phyloP scores from a whole-genome alignment of 2,329 filamentous ascomycete species.

The Dothistroma septosporum region DNA sequence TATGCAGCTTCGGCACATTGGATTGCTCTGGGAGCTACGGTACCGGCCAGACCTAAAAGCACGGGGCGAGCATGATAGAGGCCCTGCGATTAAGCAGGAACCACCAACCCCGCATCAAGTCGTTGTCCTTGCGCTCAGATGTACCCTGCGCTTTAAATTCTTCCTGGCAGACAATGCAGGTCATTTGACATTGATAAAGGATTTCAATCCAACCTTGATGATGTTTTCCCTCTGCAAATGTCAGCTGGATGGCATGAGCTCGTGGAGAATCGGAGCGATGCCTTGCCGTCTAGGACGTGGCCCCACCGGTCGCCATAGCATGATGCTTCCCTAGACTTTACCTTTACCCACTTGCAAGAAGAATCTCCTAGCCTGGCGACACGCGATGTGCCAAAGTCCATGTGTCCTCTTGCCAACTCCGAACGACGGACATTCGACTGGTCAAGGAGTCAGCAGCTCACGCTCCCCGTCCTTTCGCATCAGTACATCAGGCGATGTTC shows the following conservation, averaged over 20 bases:
- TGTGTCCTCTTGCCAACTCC: not conserved
- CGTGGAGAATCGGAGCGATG: not conserved
- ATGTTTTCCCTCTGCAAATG: not conserved
- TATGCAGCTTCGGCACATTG: conserved; percentile 30
- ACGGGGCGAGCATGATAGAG: not conserved
- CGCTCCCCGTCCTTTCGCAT: not conserved
- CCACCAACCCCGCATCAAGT: not conserved
- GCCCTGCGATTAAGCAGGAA: not conserved
- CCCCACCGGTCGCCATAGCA: not conserved
- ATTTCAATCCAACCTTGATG: not conserved
- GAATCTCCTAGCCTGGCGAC: not conserved
- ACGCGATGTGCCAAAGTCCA: not conserved
- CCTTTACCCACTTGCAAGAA: not conserved
- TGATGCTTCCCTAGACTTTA: not conserved
- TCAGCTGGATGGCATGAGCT: not conserved
- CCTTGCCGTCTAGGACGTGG: not conserved
- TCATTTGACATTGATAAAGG: not conserved
- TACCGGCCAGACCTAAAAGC: not conserved
- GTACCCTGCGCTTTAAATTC: not conserved
- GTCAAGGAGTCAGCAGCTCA: not conserved
- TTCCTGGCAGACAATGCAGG: not conserved
- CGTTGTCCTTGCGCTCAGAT: not conserved
- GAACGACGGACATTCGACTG: not conserved
- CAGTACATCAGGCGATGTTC: not conserved
- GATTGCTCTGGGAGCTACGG: conserved; percentile 15